A percentile compares a stretch with the other conserved stretches of the same genome.
phyloP scores from a whole-genome alignment of 257 asterid species.

The Forsythia suspensa region DNA sequence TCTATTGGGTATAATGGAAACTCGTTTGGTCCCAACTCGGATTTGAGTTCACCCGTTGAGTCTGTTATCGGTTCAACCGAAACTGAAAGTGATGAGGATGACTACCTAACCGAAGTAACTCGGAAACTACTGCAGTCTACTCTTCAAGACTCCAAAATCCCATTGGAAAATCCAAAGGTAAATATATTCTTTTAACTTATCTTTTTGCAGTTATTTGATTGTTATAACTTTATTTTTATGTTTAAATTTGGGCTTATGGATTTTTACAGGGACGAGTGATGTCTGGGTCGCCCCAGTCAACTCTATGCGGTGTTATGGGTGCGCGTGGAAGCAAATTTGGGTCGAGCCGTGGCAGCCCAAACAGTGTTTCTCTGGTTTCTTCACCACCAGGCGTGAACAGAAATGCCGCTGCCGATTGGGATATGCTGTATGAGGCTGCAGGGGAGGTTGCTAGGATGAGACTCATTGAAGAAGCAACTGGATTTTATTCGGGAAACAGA shows the following conservation, averaged over 20 bases:
- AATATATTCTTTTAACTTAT: neutral
- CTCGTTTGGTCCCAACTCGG: conserved; percentile 22
- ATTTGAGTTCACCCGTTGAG: conserved; percentile 40
- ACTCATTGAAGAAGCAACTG: conserved; percentile 41
- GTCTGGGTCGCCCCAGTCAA: conserved; percentile 46
- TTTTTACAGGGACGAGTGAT: conserved; percentile 22
- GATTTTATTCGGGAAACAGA: conserved; percentile 27
- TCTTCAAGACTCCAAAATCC: conserved; percentile 17
- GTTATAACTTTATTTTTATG: neutral
- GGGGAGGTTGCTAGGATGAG: conserved; percentile 61
- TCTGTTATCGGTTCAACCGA: conserved; percentile 32
- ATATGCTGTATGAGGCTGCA: conserved; percentile 47
- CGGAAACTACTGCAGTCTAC: conserved; percentile 24
- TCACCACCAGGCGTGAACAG: conserved; percentile 22
- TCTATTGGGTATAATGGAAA: conserved; percentile 12
- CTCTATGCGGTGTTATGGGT: conserved; percentile 26
- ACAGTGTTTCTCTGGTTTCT: conserved; percentile 21
- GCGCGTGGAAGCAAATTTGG: conserved; percentile 19
- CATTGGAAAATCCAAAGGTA: conserved; percentile 28
- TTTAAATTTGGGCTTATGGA: neutral
- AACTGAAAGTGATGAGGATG: conserved; percentile 45
- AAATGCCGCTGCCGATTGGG: conserved; percentile 11
- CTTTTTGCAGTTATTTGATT: no score
- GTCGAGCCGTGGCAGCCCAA: conserved; percentile 30
- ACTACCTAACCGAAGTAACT: conserved; percentile 31